Conservation (phyloP, 805 yeast species). For the Cyberlindnera sargentensis region DNA sequence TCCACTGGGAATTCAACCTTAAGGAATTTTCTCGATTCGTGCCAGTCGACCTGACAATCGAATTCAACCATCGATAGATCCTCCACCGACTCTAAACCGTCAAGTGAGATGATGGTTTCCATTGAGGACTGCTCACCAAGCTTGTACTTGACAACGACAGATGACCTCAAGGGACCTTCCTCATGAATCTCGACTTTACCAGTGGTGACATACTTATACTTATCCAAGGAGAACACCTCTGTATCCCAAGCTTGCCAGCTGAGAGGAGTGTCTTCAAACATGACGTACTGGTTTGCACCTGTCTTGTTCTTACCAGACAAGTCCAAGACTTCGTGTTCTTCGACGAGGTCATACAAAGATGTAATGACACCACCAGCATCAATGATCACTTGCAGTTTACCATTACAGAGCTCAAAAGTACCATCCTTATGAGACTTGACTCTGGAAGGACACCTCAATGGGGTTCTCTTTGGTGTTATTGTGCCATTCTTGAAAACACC, state of each 20-base stretch:
- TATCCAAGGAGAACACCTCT: conserved; percentile 79
- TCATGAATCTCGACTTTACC: conserved; percentile 33
- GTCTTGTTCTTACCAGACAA: conserved; percentile 32
- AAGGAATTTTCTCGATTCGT: conserved; percentile 78
- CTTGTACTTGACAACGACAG: conserved; percentile 54
- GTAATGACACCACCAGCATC: conserved; percentile 49
- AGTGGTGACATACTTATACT: conserved; percentile 42
- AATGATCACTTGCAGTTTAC: conserved; percentile 50
- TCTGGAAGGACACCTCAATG: conserved; percentile 41
- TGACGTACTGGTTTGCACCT: conserved; percentile 75
- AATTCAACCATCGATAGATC: conserved; percentile 40
- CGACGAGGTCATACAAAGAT: conserved; percentile 53
- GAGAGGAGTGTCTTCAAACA: conserved; percentile 87
- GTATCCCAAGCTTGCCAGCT: conserved; percentile 98
- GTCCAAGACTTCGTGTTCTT: conserved; percentile 63
- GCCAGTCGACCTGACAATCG: conserved; percentile 70
- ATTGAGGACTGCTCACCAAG: conserved; percentile 54
- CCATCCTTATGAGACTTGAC: conserved; percentile 36
- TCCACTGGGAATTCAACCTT: conserved; percentile 95
- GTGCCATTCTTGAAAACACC: conserved; percentile 1
- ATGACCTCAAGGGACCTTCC: conserved; percentile 52
- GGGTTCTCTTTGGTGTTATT: conserved; percentile 8
- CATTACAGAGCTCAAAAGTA: conserved; percentile 49
- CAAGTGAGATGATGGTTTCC: conserved; percentile 62
- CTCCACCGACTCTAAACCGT: conserved; percentile 37